A percentile compares a stretch with the other conserved stretches of the same genome.
Conservation (phyloP, 2,329 filamentous ascomycete genomes). For the Botrytis elliptica region DNA sequence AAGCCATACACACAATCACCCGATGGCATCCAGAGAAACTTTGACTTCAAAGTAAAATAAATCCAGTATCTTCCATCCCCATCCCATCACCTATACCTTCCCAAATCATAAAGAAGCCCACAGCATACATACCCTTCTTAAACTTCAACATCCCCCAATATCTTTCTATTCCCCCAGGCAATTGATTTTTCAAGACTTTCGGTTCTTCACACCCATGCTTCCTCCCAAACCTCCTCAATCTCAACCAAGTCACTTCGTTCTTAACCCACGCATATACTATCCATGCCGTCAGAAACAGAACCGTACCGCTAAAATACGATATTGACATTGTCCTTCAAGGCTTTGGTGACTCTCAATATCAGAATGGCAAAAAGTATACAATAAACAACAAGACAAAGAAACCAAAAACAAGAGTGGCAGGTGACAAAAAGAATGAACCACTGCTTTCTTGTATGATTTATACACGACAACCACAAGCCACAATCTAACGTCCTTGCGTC, state of each 20-base stretch:
- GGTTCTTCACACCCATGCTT: not conserved
- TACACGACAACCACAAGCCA: not conserved
- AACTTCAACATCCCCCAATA: not conserved
- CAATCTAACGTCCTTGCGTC: not conserved
- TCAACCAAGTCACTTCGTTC: not conserved
- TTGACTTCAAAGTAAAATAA: not conserved
- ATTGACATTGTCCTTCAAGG: not conserved
- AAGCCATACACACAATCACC: not conserved
- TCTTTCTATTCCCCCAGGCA: not conserved
- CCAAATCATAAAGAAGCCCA: not conserved
- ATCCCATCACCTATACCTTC: fast-evolving
- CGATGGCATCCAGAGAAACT: not conserved
- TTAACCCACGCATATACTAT: not conserved
- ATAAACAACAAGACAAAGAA: not conserved
- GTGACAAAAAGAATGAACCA: not conserved
- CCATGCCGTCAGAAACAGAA: not conserved
- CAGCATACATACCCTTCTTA: not conserved
- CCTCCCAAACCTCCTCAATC: not conserved
- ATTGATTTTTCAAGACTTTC: not conserved
- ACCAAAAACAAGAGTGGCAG: not conserved
- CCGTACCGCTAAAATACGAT: not conserved
- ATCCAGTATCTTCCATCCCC: not conserved
- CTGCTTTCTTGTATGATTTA: not conserved
- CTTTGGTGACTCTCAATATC: not conserved
- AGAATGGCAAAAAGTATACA: not conserved